Conservation (phyloP, 176 grass and related monocot genomes). For the Oryza glumipatula region DNA sequence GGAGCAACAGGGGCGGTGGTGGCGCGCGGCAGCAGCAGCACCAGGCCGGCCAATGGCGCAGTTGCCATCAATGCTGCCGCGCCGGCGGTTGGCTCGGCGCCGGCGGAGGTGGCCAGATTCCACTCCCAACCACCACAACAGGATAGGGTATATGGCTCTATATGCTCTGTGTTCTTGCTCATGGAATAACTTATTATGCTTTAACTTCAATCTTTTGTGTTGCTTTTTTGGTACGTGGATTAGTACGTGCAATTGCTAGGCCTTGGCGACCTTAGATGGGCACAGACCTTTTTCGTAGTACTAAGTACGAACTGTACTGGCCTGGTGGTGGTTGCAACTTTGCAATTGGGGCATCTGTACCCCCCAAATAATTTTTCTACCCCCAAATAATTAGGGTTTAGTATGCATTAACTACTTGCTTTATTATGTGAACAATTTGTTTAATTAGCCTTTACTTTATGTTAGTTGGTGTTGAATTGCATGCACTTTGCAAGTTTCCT, state of each 20-base stretch:
- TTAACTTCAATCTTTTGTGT: slow-evolving; percentile 39
- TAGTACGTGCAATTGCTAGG: slow-evolving; percentile 29
- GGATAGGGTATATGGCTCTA: slow-evolving; percentile 47
- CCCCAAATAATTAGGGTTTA: slow-evolving; percentile 46
- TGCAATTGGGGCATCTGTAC: slow-evolving; percentile 32
- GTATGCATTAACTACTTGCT: slow-evolving; percentile 20
- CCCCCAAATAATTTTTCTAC: slow-evolving; percentile 8
- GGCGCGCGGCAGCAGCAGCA: slow-evolving; percentile 26
- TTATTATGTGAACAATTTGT: slow-evolving; percentile 2
- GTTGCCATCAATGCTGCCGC: slow-evolving; percentile 67
- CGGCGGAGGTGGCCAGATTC: slow-evolving; percentile 61
- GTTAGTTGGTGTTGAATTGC: slow-evolving; percentile 19
- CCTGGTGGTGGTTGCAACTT: slow-evolving; percentile 46
- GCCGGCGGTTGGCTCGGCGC: slow-evolving; percentile 54
- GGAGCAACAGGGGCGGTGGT: slow-evolving; percentile 44
- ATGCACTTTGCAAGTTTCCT: neutral
- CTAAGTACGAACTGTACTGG: slow-evolving; percentile 45
- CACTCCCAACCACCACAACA: slow-evolving; percentile 54
- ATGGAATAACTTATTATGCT: slow-evolving; percentile 24
- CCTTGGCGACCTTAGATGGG: slow-evolving; percentile 39
- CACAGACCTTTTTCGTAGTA: slow-evolving; percentile 41
- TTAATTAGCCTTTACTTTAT: neutral
- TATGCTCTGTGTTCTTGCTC: slow-evolving; percentile 42
- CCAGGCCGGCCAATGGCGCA: slow-evolving; percentile 47
- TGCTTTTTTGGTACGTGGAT: slow-evolving; percentile 52